Percentiles rank a stretch among this genome's conserved stretches.
Conservation (phyloP, 805 yeast species). For the Danielozyma ontarioensis region DNA sequence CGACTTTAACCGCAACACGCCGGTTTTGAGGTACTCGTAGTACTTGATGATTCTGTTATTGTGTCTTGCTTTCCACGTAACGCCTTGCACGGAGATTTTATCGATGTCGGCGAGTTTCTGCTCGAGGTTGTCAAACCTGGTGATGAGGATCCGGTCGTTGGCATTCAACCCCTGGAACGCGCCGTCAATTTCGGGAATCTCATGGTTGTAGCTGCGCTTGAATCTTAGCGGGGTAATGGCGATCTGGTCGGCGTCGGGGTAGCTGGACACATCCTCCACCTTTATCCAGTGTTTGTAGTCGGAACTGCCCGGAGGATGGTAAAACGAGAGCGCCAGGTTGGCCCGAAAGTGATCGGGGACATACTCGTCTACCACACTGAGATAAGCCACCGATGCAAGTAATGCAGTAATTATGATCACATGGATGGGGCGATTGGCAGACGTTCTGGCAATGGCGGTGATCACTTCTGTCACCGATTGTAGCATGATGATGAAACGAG, state of each 20-base stretch:
- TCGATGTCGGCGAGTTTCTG: constrained; percentile 18
- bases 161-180: constrained; percentile 36
- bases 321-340: constrained; percentile 22
- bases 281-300: constrained; percentile 43
- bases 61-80: constrained; percentile 58
- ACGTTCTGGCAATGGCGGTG: constrained; percentile 44
- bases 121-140: constrained; percentile 24
- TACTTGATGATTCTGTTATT: constrained; percentile 52
- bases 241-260: constrained; percentile 41
- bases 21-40: constrained; percentile 44
- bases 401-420: constrained; percentile 67
- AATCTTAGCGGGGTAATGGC: constrained; percentile 56
- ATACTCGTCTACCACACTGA: constrained; percentile 68
- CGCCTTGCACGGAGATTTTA: constrained; percentile 34
- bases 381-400: constrained; percentile 74
- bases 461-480: constrained; percentile 25
- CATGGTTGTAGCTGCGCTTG: constrained; percentile 37
- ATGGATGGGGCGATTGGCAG: constrained; percentile 86
- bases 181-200: constrained; percentile 37
- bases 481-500: constrained; percentile 17
- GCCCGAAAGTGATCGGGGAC: constrained; percentile 42
- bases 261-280: constrained; percentile 37
- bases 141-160: constrained; percentile 39
- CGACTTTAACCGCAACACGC: constrained; percentile 35
- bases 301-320: constrained; percentile 31